Evolutionary conservation across 306 rosid genomes (phyloP).

Genomic region (Lathyrus aphaca): DNA sequence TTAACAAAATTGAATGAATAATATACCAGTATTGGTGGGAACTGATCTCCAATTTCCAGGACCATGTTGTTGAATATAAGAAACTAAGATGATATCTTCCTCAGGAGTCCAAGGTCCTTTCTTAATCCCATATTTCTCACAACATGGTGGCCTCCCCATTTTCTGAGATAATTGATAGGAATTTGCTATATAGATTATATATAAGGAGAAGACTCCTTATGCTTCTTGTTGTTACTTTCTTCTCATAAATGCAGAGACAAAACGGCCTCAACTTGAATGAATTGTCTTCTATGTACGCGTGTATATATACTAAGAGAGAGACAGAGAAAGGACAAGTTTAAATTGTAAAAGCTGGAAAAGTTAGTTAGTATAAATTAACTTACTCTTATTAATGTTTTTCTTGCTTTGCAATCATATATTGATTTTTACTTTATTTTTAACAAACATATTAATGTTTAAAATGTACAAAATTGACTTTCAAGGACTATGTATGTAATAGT

Average conservation of each 20-base stretch:
- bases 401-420: neutral
- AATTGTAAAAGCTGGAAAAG: neutral
- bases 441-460: neutral
- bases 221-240: neutral
- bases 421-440: too few relatives aligned
- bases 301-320: conserved; percentile 27
- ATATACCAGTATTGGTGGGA: conserved; percentile 76
- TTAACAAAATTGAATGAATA: too few relatives aligned
- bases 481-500: too few relatives aligned
- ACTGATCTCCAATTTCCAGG: conserved; percentile 96
- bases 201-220: neutral
- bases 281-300: conserved; percentile 36
- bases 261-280: conserved; percentile 19
- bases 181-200: neutral
- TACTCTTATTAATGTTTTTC: neutral
- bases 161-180: neutral
- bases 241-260: conserved; percentile 25
- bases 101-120: conserved; percentile 99
- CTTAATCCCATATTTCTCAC: conserved; percentile 78
- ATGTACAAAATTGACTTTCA: neutral
- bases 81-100: conserved; percentile 87
- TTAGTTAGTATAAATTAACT: neutral
- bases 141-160: conserved; percentile 95
- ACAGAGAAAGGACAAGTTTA: neutral
- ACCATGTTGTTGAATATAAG: conserved; percentile 91